Evolutionary conservation across 225 moss, liverwort and hornwort species (phyloP), one percentile per base, ranked within the genome.

Genomic region (Sphagnum tenellum): DNA sequence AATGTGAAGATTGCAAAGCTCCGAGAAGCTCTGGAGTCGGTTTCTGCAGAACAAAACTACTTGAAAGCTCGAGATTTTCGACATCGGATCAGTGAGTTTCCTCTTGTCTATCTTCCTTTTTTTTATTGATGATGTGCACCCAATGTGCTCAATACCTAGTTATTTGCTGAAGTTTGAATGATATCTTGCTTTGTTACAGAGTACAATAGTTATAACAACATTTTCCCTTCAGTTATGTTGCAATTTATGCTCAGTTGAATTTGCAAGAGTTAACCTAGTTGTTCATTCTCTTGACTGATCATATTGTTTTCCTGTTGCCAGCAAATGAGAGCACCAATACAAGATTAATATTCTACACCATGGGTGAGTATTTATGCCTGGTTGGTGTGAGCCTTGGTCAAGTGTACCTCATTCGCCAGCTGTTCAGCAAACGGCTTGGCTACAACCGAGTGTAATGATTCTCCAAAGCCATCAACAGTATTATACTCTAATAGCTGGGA

Each of bases 371-470:
- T 50, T 8, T 89, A 8, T 77, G 82, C 61, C 74, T 94, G 46
- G 75, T 91, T 58, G 74, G 74, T 64, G 80, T 87, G 12, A 91
- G 94, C 73, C 64, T 90, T 50, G 87, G 75, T 53, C 94, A 94
- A 69, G 90, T 91, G 1, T 91, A 85, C 83, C 73, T 90, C 55
- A 81, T 94, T 56, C 90, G 83, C 50, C 83, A 78, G 79, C 90
- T 91, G 50, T 94, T 94, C 65, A 85, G 88, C 71, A 90, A 87
- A 69, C 86, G 90, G 67, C 79, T 94, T 61, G 94, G 94, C 14
- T 94, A 91, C 61, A 94, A 94, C 62, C 87, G 81, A 66, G 84
- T 90, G 55, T 94, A 75, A 89, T 13, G 29, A 29, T 29, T 29
- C 29, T 29, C 29, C 29, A 29, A 29, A 29, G 29, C 29, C 29